phyloP scores from a whole-genome alignment of 148 eudicot species.

The Cornus controversa region DNA sequence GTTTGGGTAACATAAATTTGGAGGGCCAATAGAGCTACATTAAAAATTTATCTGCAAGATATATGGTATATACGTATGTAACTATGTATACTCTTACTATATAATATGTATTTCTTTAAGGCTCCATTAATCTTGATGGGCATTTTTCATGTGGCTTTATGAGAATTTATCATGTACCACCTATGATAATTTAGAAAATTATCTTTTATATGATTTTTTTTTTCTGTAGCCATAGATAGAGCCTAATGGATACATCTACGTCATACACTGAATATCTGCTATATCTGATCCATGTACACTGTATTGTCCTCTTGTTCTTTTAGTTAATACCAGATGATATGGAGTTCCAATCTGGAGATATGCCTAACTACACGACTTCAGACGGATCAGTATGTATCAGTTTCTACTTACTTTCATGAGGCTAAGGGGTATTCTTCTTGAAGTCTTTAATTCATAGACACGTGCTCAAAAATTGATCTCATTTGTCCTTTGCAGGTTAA shows the following conservation, averaged over 20 bases:
- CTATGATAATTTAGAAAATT: not conserved
- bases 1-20: too few relatives aligned
- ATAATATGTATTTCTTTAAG: too few relatives aligned
- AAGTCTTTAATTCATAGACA: not conserved
- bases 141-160: not conserved
- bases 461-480: conserved; percentile 9
- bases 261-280: too few relatives aligned
- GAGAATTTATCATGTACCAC: not conserved
- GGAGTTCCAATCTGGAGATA: conserved; percentile 96
- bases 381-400: conserved; percentile 81
- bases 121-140: too few relatives aligned
- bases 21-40: too few relatives aligned
- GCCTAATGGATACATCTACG: not conserved
- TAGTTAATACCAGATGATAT: conserved; percentile 97
- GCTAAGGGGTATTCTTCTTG: not conserved
- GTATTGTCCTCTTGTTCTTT: not conserved
- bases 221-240: not conserved
- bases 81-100: too few relatives aligned
- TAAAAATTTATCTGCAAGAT: too few relatives aligned
- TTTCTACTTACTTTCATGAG: not conserved
- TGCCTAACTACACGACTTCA: conserved; percentile 84
- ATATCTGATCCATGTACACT: not conserved
- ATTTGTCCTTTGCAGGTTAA: conserved; percentile 55
- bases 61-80: too few relatives aligned
- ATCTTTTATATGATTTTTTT: not conserved